These are phyloP conservation scores for Calcarisporium arbuscula DNA, from an alignment of 2,329 filamentous ascomycete species.

Conservation along the genomic window DNA sequence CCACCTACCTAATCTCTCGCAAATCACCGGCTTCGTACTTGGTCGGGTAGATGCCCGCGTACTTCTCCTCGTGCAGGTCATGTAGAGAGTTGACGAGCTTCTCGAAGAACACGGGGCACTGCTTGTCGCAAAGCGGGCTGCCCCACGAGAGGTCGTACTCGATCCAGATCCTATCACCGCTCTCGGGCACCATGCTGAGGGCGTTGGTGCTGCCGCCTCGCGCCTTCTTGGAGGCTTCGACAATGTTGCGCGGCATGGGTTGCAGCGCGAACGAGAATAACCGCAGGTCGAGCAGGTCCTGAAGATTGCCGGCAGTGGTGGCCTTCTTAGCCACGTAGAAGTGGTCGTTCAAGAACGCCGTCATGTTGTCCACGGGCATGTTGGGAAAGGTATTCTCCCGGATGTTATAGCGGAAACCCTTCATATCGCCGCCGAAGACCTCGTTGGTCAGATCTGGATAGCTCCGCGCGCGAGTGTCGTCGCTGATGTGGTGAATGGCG, in stretches of 20 bases:
- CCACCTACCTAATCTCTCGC: slow-evolving; percentile 10
- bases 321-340: slow-evolving; percentile 2
- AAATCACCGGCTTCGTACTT: slow-evolving; percentile 15
- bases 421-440: slow-evolving; percentile 8
- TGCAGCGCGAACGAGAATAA: slow-evolving; percentile 13
- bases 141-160: slow-evolving; percentile 23
- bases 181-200: slow-evolving; percentile 16
- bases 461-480: slow-evolving; percentile 39
- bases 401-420: slow-evolving; percentile 13
- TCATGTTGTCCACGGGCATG: slow-evolving; percentile 15
- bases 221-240: slow-evolving; percentile 10
- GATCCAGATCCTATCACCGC: slow-evolving; percentile 23
- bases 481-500: slow-evolving; percentile 33
- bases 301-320: neutral
- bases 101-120: slow-evolving; percentile 9
- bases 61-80: slow-evolving; percentile 10
- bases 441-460: slow-evolving; percentile 33
- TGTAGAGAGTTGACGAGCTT: slow-evolving; percentile 8
- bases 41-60: slow-evolving; percentile 13
- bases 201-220: slow-evolving; percentile 15
- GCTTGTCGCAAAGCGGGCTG: slow-evolving; percentile 12
- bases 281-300: slow-evolving; percentile 9
- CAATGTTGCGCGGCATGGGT: slow-evolving; percentile 13
- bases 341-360: slow-evolving; percentile 13
- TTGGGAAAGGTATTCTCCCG: slow-evolving; percentile 15